Base-by-base conservation (phyloP, 441 rosid genomes). In the Capsella rubella region DNA sequence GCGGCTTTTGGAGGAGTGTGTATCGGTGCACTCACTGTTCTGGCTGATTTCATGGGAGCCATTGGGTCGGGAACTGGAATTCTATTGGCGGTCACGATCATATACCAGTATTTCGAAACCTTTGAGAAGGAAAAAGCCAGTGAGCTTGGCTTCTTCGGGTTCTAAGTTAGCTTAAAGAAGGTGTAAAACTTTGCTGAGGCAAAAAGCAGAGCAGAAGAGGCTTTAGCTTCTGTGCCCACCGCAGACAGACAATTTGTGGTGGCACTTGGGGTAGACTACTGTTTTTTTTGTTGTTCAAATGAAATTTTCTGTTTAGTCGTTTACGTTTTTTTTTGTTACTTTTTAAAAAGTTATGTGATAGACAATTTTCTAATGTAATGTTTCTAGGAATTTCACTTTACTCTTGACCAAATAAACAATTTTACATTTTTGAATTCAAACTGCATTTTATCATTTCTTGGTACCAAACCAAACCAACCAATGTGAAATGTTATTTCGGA, bases 81-180 rank as follows among this genome's bases (percentile, higher is more conserved):
- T 51, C 79, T 88, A 15, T 87, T 87, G 8, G 89, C 90, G 0
- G 99, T 90, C 43, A 94, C 99, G 25, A 92, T 94, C 64, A 92
- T 92, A 1, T 95, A 95, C 66, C 99, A 95, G 74, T 92, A 95
- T 69, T 95, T 92, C 4, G 99, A 95, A 86, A 92, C 97, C 1
- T 95, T 95, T 15, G 97, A 95, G 85, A 95, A 95, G 87, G 99
- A 94, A 77, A 92, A 84, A 78, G 99, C 97, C 14, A 92, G 92
- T 58, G 99, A 95, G 71, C 99, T 95, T 32, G 99, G 97, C 55
- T 86, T 95, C 93, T 90, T 92, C 32, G 85, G 85, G 27, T 75
- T 82, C 69, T 82, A 71, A 78, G 75, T 46, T 56, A 87, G 88
- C 50, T 15, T 51, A 42, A 66, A 69, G 53, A 58, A 25, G 67